Percentiles rank a stretch among this genome's conserved stretches.
Evolutionary conservation across 331 rosid genomes (phyloP).

Genomic region (Quercus lobata): DNA sequence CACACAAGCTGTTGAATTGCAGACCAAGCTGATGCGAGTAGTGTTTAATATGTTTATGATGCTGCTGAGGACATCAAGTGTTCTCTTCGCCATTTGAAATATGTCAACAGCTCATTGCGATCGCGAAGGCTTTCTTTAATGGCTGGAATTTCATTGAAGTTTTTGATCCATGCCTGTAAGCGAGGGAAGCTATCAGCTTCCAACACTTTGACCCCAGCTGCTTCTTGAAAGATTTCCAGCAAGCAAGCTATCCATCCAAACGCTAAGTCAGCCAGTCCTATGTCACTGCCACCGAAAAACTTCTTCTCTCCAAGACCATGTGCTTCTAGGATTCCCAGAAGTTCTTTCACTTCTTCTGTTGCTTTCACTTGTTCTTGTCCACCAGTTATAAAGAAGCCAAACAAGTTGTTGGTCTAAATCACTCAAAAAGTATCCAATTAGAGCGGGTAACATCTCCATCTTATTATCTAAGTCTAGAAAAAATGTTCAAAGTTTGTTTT

Average conservation of each 20-base stretch:
- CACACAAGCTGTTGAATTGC: not conserved
- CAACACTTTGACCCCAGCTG: slow-evolving; percentile 2
- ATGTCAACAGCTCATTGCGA: not conserved
- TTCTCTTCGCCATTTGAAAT: not conserved
- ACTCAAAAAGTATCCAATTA: not conserved
- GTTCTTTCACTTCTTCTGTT: not conserved
- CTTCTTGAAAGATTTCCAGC: not conserved
- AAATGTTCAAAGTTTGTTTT: not conserved
- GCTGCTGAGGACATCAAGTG: not conserved
- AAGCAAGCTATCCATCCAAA: not conserved
- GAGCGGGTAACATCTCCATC: not conserved
- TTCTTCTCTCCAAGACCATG: not conserved
- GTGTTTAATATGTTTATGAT: not conserved
- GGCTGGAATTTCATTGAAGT: slow-evolving; percentile 15
- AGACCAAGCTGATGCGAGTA: not conserved
- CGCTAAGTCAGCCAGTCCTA: not conserved
- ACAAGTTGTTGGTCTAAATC: not conserved
- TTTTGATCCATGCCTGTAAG: slow-evolving; percentile 19
- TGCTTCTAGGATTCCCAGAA: not conserved
- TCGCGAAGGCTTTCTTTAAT: slow-evolving; percentile 22
- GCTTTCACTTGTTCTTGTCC: not conserved
- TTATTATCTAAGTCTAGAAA: not conserved
- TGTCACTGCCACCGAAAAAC: not conserved
- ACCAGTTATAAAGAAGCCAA: not conserved
- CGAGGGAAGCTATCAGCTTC: slow-evolving; percentile 16